These are phyloP conservation scores for Suhomyces bokatorum DNA, from an alignment of 1,139 yeast genomes.

Conservation along the genomic window DNA sequence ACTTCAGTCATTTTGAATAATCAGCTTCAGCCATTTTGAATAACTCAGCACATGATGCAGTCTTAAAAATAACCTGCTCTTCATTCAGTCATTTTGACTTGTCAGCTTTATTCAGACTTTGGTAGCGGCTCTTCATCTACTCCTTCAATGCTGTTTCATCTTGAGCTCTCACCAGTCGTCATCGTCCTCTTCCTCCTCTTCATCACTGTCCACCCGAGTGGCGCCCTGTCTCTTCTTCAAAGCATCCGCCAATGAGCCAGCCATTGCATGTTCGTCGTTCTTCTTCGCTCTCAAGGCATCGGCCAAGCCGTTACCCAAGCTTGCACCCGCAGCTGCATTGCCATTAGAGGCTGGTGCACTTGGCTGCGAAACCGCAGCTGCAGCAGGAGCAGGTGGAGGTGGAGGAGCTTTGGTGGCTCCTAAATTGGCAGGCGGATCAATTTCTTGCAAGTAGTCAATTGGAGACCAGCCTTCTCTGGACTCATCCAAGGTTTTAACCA, in stretches of 20 bases:
- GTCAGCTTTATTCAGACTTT: too few relatives aligned
- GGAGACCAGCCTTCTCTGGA: conserved; percentile 96
- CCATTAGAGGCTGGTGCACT: conserved; percentile 16
- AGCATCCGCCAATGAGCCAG: conserved; percentile 89
- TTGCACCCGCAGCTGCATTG: conserved; percentile 9
- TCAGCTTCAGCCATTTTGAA: too few relatives aligned
- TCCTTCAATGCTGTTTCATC: too few relatives aligned
- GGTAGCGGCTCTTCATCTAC: too few relatives aligned
- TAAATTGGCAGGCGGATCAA: conserved; percentile 43
- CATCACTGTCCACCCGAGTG: conserved; percentile 70
- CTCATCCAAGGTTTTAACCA: conserved; percentile 77
- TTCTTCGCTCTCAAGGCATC: conserved; percentile 71
- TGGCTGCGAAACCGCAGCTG: conserved; percentile 15
- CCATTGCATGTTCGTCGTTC: conserved; percentile 63
- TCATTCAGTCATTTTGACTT: too few relatives aligned
- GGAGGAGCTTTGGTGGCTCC: conserved; percentile 26
- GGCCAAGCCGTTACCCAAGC: conserved; percentile 67
- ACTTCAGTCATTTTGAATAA: too few relatives aligned
- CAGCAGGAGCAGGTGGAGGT: conserved; percentile 34
- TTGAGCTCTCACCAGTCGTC: conserved; percentile 23
- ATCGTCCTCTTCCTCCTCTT: conserved; percentile 68
- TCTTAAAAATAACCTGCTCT: too few relatives aligned
- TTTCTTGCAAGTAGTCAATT: conserved; percentile 78
- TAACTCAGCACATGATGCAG: too few relatives aligned
- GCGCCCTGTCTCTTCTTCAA: conserved; percentile 81